A percentile compares a stretch with the other conserved stretches of the same genome.
Evolutionary conservation across 345 rosid species (phyloP).

Genomic region (Gossypium australe): DNA sequence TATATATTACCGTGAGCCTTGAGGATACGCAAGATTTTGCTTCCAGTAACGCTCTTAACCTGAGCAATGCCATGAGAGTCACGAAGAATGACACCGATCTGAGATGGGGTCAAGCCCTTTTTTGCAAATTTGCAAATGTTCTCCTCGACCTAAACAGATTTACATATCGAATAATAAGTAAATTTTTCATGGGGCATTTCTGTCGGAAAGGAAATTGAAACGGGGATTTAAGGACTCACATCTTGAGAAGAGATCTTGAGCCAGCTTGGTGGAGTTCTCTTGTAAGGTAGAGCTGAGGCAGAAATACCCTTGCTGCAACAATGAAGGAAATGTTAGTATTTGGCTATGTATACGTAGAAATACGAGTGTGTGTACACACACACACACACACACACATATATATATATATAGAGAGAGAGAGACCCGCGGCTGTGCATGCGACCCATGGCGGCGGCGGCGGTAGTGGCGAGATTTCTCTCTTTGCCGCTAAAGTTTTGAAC

Average conservation of each 20-base stretch:
- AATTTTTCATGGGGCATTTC: background rate
- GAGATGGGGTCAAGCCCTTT: no score
- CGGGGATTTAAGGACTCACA: constrained; percentile 21
- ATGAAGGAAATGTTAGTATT: background rate
- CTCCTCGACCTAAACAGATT: constrained; percentile 30
- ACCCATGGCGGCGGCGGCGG: constrained; percentile 40
- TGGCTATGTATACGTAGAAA: background rate
- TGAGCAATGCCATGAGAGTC: no score
- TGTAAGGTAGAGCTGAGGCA: constrained; percentile 51
- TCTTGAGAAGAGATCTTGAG: constrained; percentile 47
- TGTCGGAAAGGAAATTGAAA: background rate
- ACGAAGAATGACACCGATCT: no score
- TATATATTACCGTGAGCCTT: no score
- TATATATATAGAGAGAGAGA: background rate
- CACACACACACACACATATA: no score
- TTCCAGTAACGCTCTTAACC: no score
- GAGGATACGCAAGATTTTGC: no score
- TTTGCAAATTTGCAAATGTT: constrained; percentile 18
- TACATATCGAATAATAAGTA: background rate
- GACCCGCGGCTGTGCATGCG: constrained; percentile 60
- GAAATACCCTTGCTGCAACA: constrained; percentile 52
- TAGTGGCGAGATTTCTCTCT: background rate
- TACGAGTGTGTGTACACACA: background rate
- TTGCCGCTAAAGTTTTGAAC: background rate
- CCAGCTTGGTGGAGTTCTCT: constrained; percentile 56